A percentile compares a stretch with the other conserved stretches of the same genome.
phyloP scores from a whole-genome alignment of 371 early-diverging fungal species.

The Basidiobolus meristosporus region DNA sequence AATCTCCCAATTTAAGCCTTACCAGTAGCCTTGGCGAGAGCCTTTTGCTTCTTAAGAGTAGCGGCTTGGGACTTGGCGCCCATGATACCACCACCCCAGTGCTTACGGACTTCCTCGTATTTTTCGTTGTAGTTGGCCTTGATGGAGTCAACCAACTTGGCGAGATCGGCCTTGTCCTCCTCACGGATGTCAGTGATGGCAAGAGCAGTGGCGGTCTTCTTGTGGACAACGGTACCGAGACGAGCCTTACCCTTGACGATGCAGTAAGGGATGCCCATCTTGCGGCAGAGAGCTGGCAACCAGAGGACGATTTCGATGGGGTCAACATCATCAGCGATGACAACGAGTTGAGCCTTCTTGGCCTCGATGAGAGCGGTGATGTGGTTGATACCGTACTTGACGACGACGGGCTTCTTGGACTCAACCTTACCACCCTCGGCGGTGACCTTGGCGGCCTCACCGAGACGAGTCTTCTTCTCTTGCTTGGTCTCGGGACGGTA shows the following conservation, averaged over 20 bases:
- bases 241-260: conserved; percentile 96
- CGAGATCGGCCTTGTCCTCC: conserved; percentile 89
- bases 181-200: conserved; percentile 88
- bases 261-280: conserved; percentile 99
- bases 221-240: conserved; percentile 96
- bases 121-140: conserved; percentile 88
- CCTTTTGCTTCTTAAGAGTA: conserved; percentile 57
- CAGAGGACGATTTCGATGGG: conserved; percentile 98
- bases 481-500: conserved; percentile 96
- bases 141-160: conserved; percentile 73
- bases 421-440: conserved; percentile 74
- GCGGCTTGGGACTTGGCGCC: conserved; percentile 78
- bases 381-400: conserved; percentile 99
- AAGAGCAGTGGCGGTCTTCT: conserved; percentile 97
- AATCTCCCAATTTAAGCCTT: not conserved
- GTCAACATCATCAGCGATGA: conserved; percentile 99
- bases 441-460: conserved; percentile 57
- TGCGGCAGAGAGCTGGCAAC: conserved; percentile 99
- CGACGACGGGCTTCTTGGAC: conserved; percentile 85
- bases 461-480: conserved; percentile 92
- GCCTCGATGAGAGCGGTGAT: conserved; percentile 93
- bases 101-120: conserved; percentile 73
- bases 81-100: conserved; percentile 97
- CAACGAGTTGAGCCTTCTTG: conserved; percentile 97
- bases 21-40: conserved; percentile 32